Evolutionary conservation across 2,329 filamentous ascomycete genomes (phyloP).

Genomic region (Karstenula rhodostoma): DNA sequence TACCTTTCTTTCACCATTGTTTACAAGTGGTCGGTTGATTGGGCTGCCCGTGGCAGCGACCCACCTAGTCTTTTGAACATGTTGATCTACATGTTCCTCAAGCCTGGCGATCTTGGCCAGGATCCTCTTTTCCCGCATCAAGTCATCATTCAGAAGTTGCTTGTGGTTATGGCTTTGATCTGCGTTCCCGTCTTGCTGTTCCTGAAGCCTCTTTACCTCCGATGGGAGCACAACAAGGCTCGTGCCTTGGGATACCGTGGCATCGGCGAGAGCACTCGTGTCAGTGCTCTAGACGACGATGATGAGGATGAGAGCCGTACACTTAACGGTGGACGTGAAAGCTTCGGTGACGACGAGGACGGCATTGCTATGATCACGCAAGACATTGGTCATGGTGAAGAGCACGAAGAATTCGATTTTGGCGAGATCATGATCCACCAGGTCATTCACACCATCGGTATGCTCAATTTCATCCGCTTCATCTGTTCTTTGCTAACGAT

Average conservation of each 20-base stretch:
- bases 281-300: constrained; percentile 90
- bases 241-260: constrained; percentile 90
- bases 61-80: constrained; percentile 95
- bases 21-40: constrained; percentile 97
- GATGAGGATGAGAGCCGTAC: constrained; percentile 71
- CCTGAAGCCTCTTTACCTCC: constrained; percentile 94
- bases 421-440: constrained; percentile 98
- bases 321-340: constrained; percentile 68
- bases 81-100: constrained; percentile 99
- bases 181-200: constrained; percentile 93
- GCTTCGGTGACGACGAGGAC: constrained; percentile 78
- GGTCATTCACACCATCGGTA: constrained; percentile 97
- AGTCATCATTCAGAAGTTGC: constrained; percentile 73
- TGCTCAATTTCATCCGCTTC: constrained; percentile 46
- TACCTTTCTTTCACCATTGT: constrained; percentile 94
- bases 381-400: constrained; percentile 75
- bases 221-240: constrained; percentile 90
- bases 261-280: constrained; percentile 85
- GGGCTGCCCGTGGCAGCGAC: constrained; percentile 70
- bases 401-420: constrained; percentile 97
- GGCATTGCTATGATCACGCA: constrained; percentile 89
- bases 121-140: constrained; percentile 80
- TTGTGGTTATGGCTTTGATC: constrained; percentile 81
- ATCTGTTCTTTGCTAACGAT: constrained; percentile 31
- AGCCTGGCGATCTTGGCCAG: constrained; percentile 78